phyloP scores from a whole-genome alignment of 768 basidiomycete genomes.

The Sarcodon aspratus region DNA sequence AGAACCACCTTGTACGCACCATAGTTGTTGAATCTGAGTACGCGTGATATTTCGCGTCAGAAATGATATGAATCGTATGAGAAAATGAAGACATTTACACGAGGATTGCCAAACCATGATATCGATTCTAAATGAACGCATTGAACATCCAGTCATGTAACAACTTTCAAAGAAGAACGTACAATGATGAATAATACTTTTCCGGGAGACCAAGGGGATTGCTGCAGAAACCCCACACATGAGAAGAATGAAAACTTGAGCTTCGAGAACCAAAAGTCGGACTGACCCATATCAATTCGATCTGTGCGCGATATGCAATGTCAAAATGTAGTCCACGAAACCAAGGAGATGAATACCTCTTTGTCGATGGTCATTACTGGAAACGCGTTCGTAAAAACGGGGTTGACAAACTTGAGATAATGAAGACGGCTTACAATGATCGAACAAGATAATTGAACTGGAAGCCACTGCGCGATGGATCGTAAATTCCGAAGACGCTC shows the following conservation, averaged over 20 bases:
- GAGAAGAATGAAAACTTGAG: neutral
- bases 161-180: constrained; percentile 7
- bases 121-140: constrained; percentile 36
- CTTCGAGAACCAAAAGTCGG: neutral
- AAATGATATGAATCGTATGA: neutral
- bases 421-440: constrained; percentile 32
- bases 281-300: constrained; percentile 44
- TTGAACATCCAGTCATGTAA: neutral
- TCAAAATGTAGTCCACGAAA: neutral
- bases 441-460: constrained; percentile 38
- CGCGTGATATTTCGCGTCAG: neutral
- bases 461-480: constrained; percentile 29
- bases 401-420: neutral
- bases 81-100: constrained; percentile 26
- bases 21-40: constrained; percentile 40
- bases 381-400: neutral
- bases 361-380: constrained; percentile 40
- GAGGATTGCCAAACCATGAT: constrained; percentile 38
- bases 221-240: constrained; percentile 17
- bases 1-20: constrained; percentile 19
- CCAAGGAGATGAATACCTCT: constrained; percentile 26
- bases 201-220: constrained; percentile 42
- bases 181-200: constrained; percentile 46
- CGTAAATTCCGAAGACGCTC: too few species aligned
- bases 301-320: constrained; percentile 18